Evolutionary conservation across 2,329 filamentous ascomycete species (phyloP), one percentile per base, ranked within the genome.

Genomic region (Thelonectria olida): DNA sequence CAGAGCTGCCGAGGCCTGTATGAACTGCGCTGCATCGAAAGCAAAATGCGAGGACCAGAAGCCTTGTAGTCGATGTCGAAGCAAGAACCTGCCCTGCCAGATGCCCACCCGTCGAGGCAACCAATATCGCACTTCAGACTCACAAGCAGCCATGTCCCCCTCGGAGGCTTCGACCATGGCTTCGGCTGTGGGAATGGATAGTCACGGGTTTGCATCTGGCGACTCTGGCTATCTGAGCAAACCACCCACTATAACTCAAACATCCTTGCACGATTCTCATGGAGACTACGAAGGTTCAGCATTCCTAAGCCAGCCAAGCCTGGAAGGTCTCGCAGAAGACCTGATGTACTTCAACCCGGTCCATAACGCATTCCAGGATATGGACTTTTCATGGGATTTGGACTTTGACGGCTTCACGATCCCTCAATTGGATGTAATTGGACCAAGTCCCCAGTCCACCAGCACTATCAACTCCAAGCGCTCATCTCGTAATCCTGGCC

Each of bases 31-130:
- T 34, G 69, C 69, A 13, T 71, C 69, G 39, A 71, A 71, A 36
- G 69, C 69, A 13, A 71, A 71, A 39, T 71, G 69, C 31, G 69
- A 71, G 25, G 69, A 71, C 23, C 69, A 71, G 51, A 71, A 71
- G 39, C 69, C 69, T 4, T 71, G 69, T 31, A 67, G 64, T 42
- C 69, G 69, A n/a, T 71, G 69, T 28, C 68, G 69, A 10, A 71
- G 48, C 47, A 71, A 71, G 60, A 70, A 66, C 23, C 57, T 71
- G 34, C 51, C 61, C 23, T 71, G 69, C 22, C 68, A 71, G 53
- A 71, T 71, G 68, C 68, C 68, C 27, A 56, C 61, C n/a, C 63
- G 68, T 44, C 68, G 68, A 3, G 62, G 65, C 17, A 68, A 66
- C 31, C 68, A 71, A 48, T 71, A 71, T 31, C 62, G 68, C 19